Conservation (phyloP, 192 early-diverging fungal genomes). For the Coemansia sp. region DNA sequence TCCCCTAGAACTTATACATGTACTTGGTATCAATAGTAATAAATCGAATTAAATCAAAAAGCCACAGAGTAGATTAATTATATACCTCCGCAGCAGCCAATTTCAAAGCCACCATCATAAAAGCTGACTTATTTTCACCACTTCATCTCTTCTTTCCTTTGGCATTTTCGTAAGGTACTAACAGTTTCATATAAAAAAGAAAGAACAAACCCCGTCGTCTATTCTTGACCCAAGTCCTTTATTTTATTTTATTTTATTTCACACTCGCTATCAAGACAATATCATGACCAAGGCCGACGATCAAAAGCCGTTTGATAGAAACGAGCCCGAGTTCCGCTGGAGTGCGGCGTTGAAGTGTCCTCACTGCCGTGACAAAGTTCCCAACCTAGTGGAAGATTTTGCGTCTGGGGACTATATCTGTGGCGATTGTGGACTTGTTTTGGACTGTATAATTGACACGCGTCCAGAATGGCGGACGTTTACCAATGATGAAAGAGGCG, state of each 20-base stretch:
- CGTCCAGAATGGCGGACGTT: slow-evolving; percentile 89
- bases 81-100: too few relatives aligned
- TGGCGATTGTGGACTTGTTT: slow-evolving; percentile 90
- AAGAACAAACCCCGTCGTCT: not conserved
- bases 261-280: not conserved
- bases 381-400: slow-evolving; percentile 97
- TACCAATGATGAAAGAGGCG: slow-evolving; percentile 50
- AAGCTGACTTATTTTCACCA: too few relatives aligned
- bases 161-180: too few relatives aligned
- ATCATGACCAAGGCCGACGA: not conserved
- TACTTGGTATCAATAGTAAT: not conserved
- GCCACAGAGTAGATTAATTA: not conserved
- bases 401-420: slow-evolving; percentile 91
- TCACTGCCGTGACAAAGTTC: slow-evolving; percentile 79
- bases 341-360: slow-evolving; percentile 59
- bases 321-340: not conserved
- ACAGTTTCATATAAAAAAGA: not conserved
- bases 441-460: slow-evolving; percentile 96
- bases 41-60: slow-evolving; percentile 10
- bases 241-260: not conserved
- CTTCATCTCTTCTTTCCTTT: too few relatives aligned
- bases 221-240: not conserved
- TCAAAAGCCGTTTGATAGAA: not conserved
- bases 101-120: too few relatives aligned
- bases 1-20: slow-evolving; percentile 7